phyloP scores from a whole-genome alignment of 2,329 filamentous ascomycete species.

The Ambrosiella beaveri region DNA sequence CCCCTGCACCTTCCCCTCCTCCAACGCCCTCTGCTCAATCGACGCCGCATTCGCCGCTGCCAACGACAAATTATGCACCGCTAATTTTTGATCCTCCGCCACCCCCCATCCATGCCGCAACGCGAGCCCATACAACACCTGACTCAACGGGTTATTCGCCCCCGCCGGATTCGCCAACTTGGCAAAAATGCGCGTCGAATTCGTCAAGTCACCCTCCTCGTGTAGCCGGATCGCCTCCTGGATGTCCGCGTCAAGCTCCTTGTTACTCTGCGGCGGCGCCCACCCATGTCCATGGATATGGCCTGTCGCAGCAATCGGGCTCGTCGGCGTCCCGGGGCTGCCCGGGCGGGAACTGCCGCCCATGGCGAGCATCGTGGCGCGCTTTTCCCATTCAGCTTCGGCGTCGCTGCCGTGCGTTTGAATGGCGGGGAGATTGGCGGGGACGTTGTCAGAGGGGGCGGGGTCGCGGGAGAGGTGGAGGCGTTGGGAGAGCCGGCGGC shows the following conservation, averaged over 20 bases:
- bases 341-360: constrained; percentile 23
- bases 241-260: constrained; percentile 50
- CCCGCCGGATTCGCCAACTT: constrained; percentile 66
- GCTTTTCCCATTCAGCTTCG: constrained; percentile 77
- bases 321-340: constrained; percentile 16
- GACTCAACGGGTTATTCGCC: constrained; percentile 80
- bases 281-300: constrained; percentile 15
- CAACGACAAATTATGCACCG: constrained; percentile 68
- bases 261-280: constrained; percentile 18
- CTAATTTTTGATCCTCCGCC: constrained; percentile 49
- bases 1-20: constrained; percentile 79
- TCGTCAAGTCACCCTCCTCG: constrained; percentile 61
- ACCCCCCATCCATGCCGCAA: constrained; percentile 90
- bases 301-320: constrained; percentile 12
- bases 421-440: constrained; percentile 64
- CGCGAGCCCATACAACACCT: constrained; percentile 89
- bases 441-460: constrained; percentile 55
- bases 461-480: constrained; percentile 46
- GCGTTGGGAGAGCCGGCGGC: constrained; percentile 46
- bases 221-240: constrained; percentile 92
- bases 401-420: constrained; percentile 23
- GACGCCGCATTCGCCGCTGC: constrained; percentile 81
- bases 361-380: constrained; percentile 64
- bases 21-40: constrained; percentile 69
- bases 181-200: constrained; percentile 74